phyloP scores from a whole-genome alignment of 129 eudicot species.

The Mikania micrantha region DNA sequence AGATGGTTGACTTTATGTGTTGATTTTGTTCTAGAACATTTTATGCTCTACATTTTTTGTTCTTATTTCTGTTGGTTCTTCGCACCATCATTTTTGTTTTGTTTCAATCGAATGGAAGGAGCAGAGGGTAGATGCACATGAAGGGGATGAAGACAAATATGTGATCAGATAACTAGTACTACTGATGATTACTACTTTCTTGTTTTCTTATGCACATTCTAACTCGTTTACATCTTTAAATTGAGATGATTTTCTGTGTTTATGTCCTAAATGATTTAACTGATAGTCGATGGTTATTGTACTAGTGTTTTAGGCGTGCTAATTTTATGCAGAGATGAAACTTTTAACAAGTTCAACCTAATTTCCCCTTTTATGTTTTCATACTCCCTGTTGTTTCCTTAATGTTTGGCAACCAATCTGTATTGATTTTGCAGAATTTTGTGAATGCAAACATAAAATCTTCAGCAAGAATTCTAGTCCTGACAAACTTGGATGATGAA shows the following conservation, averaged over 20 bases:
- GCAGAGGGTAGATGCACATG: too few species aligned
- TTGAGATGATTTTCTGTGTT: too few species aligned
- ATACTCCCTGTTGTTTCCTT: neutral
- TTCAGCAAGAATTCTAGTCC: constrained; percentile 7
- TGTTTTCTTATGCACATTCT: neutral
- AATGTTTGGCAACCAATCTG: neutral
- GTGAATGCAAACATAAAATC: constrained; percentile 11
- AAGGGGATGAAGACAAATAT: too few species aligned
- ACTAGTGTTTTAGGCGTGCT: too few species aligned
- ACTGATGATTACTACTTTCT: neutral
- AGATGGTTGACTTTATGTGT: too few species aligned
- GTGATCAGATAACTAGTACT: neutral
- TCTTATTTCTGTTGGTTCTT: too few species aligned
- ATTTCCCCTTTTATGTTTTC: neutral
- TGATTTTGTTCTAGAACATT: too few species aligned
- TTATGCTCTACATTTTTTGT: too few species aligned
- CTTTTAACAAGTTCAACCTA: neutral
- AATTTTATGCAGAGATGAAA: neutral
- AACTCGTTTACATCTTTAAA: neutral
- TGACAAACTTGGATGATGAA: constrained; percentile 26
- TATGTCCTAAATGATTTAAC: too few species aligned
- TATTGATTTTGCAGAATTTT: constrained; percentile 21
- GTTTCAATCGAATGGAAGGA: too few species aligned
- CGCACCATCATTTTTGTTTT: too few species aligned
- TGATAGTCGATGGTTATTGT: too few species aligned